Conservation (phyloP, 768 basidiomycete genomes). For the Pisolithus albus region DNA sequence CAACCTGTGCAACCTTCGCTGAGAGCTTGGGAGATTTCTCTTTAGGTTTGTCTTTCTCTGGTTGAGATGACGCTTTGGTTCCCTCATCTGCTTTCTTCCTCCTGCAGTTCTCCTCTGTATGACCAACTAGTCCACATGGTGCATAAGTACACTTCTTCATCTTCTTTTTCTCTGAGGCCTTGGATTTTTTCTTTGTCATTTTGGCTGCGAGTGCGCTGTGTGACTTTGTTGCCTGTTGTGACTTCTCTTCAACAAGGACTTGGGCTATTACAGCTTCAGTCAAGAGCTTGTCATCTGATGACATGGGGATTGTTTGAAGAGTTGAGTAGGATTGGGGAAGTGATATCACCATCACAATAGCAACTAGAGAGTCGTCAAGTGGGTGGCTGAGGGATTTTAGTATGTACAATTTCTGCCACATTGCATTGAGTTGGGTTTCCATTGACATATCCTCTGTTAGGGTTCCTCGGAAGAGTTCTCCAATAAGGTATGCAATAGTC, state of each 20-base stretch:
- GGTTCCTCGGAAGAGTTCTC: conserved; percentile 16
- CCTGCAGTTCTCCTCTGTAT: background rate
- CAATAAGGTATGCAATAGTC: conserved; percentile 16
- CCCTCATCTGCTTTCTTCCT: background rate
- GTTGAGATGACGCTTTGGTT: background rate
- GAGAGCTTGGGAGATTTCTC: background rate
- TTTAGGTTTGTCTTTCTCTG: background rate
- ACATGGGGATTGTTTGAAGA: conserved; percentile 18
- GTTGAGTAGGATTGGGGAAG: conserved; percentile 15
- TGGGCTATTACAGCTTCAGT: background rate
- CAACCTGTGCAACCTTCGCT: background rate
- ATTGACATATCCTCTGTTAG: conserved; percentile 13
- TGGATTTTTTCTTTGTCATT: background rate
- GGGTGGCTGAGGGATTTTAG: conserved; percentile 10
- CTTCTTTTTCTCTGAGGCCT: background rate
- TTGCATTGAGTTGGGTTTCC: conserved; percentile 15
- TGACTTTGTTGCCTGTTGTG: background rate
- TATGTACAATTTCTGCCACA: conserved; percentile 10
- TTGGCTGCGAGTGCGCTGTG: background rate
- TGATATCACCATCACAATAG: conserved; percentile 16
- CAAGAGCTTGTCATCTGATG: background rate
- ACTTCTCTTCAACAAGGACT: background rate
- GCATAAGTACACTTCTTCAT: background rate
- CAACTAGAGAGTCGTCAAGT: conserved; percentile 15
- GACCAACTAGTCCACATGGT: background rate